Base-by-base conservation (phyloP, 805 yeast genomes). In the Candida michaelii region DNA sequence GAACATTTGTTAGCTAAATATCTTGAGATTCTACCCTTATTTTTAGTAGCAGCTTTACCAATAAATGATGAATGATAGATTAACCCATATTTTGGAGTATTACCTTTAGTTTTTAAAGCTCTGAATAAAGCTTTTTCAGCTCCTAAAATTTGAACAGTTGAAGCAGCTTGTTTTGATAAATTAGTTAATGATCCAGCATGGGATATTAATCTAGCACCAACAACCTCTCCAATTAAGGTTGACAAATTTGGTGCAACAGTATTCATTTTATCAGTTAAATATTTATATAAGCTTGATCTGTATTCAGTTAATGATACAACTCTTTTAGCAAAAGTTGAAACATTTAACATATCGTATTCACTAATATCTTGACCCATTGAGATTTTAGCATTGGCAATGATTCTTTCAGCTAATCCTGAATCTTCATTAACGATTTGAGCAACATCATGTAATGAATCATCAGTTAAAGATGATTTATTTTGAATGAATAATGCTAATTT, bases 281-380 rank as follows among this genome's bases (percentile, higher is more conserved):
- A 93, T 55, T 82, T 81, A 73, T 76, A 90, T 57, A 93, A 75
- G 58, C 80, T 81, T 60, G 79, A 76, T 67, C 98, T 83, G 81
- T 91, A 91, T 57, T 90, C 97, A 46, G 93, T 80, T 60, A 93
- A 79, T 45, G 89, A 85, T 39, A 87, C 96, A 30, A 90, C 96
- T 73, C 97, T 85, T 66, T 86, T 79, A 46, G 99, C 99, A 66
- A 93, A 93, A 27, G 91, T 80, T 52, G 84, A 69, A 46, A 93
- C 90, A 65, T 90, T 90, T 51, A 79, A 81, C 93, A 93, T 88
- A 69, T 93, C 99, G 63, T 84, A 83, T 67, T 87, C 96, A 52
- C 96, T 84, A 54, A 93, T 80, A 69, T 93, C 99, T 74, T 91
- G 98, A 68, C 99, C 99, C 99, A 93, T 93, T 35, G 97, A 89